These are phyloP conservation scores for Chernovozyma aurita DNA, from an alignment of 1,139 yeast genomes.

Conservation along the genomic window DNA sequence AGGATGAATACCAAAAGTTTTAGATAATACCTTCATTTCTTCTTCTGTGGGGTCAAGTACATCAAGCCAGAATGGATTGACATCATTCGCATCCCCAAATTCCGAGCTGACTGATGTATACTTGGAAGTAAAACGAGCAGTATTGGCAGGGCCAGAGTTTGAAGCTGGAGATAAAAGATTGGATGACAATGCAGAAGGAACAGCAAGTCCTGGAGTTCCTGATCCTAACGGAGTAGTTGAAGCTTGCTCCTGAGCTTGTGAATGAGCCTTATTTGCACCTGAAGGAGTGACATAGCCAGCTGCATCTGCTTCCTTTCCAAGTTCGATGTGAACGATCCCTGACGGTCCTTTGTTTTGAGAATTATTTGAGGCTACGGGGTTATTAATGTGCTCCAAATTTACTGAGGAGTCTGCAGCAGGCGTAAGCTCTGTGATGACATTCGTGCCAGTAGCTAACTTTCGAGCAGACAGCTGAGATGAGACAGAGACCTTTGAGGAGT, in stretches of 20 bases:
- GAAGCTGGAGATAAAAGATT: constrained; percentile 1
- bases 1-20: constrained; percentile 93
- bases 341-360: too few species aligned
- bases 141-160: not conserved
- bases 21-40: constrained; percentile 89
- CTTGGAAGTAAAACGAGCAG: constrained; percentile 5
- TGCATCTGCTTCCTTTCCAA: not conserved
- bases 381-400: too few species aligned
- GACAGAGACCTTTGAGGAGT: not conserved
- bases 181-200: constrained; percentile 3
- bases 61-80: constrained; percentile 82
- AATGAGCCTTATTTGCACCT: too few species aligned
- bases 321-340: too few species aligned
- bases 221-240: not conserved
- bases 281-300: not conserved
- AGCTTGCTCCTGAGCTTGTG: not conserved
- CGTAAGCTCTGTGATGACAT: too few species aligned
- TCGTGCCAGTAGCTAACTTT: too few species aligned
- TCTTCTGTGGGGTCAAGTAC: constrained; percentile 91
- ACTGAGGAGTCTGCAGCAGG: too few species aligned
- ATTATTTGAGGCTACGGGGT: too few species aligned
- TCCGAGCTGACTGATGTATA: constrained; percentile 4
- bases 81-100: not conserved
- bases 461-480: not conserved
- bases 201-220: constrained; percentile 4